phyloP scores from a whole-genome alignment of 805 yeast species.

The Candida yuanshanica region DNA sequence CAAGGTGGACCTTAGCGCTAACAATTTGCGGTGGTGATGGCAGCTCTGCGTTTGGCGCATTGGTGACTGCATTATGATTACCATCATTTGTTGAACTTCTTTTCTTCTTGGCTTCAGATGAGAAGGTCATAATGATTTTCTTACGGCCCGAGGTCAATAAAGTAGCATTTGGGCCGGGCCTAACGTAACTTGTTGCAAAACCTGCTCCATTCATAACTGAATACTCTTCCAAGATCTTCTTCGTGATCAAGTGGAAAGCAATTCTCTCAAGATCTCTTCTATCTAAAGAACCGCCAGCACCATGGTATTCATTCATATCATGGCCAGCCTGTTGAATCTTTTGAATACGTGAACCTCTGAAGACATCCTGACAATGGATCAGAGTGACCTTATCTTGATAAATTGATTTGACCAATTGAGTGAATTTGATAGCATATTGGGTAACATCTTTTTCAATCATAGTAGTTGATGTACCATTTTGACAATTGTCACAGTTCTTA shows the following conservation, averaged over 20 bases:
- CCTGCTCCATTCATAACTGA: slow-evolving; percentile 71
- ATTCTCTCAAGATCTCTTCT: slow-evolving; percentile 75
- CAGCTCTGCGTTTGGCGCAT: slow-evolving; percentile 12
- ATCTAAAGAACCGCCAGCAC: slow-evolving; percentile 59
- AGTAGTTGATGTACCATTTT: slow-evolving; percentile 34
- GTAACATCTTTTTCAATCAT: slow-evolving; percentile 65
- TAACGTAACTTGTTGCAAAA: slow-evolving; percentile 72
- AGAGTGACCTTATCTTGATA: slow-evolving; percentile 63
- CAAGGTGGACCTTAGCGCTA: slow-evolving; percentile 19
- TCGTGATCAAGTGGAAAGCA: slow-evolving; percentile 69
- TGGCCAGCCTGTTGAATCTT: slow-evolving; percentile 62
- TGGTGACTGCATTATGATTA: slow-evolving; percentile 8
- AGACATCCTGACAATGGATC: slow-evolving; percentile 76
- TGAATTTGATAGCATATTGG: slow-evolving; percentile 49
- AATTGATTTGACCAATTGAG: slow-evolving; percentile 51
- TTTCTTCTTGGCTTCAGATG: slow-evolving; percentile 4
- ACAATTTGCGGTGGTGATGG: slow-evolving; percentile 20
- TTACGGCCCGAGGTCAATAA: slow-evolving; percentile 39
- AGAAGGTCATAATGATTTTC: slow-evolving; percentile 48
- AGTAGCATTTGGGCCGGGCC: slow-evolving; percentile 51
- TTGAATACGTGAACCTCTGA: slow-evolving; percentile 63
- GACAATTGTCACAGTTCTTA: slow-evolving; percentile 83
- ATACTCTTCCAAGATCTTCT: slow-evolving; percentile 63
- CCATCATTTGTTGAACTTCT: slow-evolving; percentile 5
- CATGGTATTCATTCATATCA: slow-evolving; percentile 55